These are phyloP conservation scores for Mucor mucedo DNA, from an alignment of 371 early-diverging fungal genomes.

Conservation along the genomic window DNA sequence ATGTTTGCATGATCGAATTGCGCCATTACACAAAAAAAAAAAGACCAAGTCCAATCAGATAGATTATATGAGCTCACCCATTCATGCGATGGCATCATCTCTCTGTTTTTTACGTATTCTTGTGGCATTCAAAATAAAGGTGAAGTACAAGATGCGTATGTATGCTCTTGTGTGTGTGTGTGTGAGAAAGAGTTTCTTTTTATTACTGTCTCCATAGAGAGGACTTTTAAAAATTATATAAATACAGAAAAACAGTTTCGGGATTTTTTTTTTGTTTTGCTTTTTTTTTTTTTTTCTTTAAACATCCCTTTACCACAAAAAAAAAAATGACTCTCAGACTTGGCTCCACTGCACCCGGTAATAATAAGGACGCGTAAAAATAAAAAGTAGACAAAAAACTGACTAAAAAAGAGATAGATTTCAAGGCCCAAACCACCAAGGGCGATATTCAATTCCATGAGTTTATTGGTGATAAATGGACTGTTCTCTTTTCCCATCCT, in stretches of 20 bases:
- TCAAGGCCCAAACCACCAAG: conserved; percentile 84
- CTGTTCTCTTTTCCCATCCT: conserved; percentile 93
- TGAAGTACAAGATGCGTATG: no score
- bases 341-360: conserved; percentile 68
- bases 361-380: background rate
- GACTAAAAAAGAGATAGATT: conserved; percentile 52
- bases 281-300: conserved; percentile 15
- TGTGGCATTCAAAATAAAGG: no score
- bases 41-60: conserved; percentile 10
- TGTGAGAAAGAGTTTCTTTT: background rate
- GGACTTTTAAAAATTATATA: background rate
- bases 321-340: conserved; percentile 63
- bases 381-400: background rate
- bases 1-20: conserved; percentile 21
- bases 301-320: conserved; percentile 3
- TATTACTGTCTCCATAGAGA: background rate
- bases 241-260: background rate
- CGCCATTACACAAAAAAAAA: conserved; percentile 16
- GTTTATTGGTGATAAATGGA: conserved; percentile 87
- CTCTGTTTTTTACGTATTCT: no score
- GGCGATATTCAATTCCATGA: conserved; percentile 91
- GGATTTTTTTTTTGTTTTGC: conserved; percentile 8
- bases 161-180: no score
- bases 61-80: background rate
- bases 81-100: no score